A percentile compares a stretch with the other conserved stretches of the same genome.
Evolutionary conservation across 306 rosid genomes (phyloP).

Genomic region (Vigna radiata): DNA sequence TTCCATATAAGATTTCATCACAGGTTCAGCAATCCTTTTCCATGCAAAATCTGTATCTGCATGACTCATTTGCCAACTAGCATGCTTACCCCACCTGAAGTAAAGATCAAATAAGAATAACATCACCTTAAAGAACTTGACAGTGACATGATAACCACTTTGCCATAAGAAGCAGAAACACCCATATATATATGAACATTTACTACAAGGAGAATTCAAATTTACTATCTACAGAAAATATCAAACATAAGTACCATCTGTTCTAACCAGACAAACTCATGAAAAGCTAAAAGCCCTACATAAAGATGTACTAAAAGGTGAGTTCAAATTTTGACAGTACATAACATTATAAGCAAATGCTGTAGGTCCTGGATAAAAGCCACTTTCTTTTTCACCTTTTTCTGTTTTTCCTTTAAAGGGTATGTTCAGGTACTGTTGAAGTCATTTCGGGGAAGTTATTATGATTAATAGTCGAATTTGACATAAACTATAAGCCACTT

Average conservation of each 20-base stretch:
- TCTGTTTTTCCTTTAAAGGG: not conserved
- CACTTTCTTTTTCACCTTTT: not conserved
- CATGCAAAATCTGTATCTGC: conserved; percentile 69
- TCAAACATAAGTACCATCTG: conserved; percentile 27
- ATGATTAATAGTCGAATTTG: conserved; percentile 21
- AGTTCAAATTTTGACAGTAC: conserved; percentile 24
- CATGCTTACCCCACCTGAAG: conserved; percentile 68
- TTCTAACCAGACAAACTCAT: conserved; percentile 21
- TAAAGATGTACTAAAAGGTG: conserved; percentile 2
- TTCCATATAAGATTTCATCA: conserved; percentile 78
- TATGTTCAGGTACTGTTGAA: not conserved
- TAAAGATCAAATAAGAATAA: conserved; percentile 31
- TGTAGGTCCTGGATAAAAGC: not conserved
- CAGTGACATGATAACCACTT: conserved; percentile 16
- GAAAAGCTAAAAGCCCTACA: not conserved
- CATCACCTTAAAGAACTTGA: conserved; percentile 24
- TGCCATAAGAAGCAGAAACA: conserved; percentile 3
- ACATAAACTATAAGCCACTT: conserved; percentile 21
- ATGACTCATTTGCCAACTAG: conserved; percentile 71
- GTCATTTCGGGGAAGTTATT: conserved; percentile 2
- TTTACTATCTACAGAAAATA: not conserved
- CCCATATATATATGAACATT: not conserved
- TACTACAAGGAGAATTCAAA: not conserved
- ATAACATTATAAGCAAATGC: conserved; percentile 13
- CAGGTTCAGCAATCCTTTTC: conserved; percentile 82